Evolutionary conservation across 768 basidiomycete genomes (phyloP), one percentile per base, ranked within the genome.

Genomic region (Nidularia pulvinata): DNA sequence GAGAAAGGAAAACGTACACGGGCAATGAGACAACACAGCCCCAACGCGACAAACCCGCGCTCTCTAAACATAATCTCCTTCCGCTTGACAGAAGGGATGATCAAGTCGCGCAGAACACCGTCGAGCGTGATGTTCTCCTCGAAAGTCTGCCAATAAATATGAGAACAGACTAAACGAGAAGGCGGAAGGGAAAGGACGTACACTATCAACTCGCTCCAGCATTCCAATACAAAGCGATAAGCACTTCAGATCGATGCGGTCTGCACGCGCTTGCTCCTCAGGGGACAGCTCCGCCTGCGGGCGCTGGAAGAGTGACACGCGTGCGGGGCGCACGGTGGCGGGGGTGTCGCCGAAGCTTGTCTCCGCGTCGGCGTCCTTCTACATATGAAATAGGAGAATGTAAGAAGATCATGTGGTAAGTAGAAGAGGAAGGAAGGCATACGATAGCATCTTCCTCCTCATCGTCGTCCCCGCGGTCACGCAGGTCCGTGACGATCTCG

Each of bases 121-220:
- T 87, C 84, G 9, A 95, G 65, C 0, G 86, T 89, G 1, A 87
- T 78, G 59, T 90, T 89, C 73, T 65, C 83, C 46, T 91, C 80
- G 34, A 93, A 72, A 3, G 85, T 89, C 70, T 88, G 68, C 13
- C 4, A 39, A 22, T 30, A 16, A 14, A 30, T 49, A 34, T 45
- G 47, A 46, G 16, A 54, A 36, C 39, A 37, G 33, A 39, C 13
- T 22, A 50, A 32, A n/a, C 10, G n/a, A 53, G 43, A 45, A 19
- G 19, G 19, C 32, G 34, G 13, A 19, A 16, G 30, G 42, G 50
- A 33, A 53, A 6, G 34, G 14, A 47, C 89, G 36, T 55, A 95
- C 94, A 16, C 89, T 80, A 59, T 93, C 87, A 13, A 95, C 90
- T 6, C 92, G 81, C 71, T 95, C 92, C 5, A 96, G 76, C 81